Base-by-base conservation (phyloP, 257 asterid species). In the Ballota nigra region DNA sequence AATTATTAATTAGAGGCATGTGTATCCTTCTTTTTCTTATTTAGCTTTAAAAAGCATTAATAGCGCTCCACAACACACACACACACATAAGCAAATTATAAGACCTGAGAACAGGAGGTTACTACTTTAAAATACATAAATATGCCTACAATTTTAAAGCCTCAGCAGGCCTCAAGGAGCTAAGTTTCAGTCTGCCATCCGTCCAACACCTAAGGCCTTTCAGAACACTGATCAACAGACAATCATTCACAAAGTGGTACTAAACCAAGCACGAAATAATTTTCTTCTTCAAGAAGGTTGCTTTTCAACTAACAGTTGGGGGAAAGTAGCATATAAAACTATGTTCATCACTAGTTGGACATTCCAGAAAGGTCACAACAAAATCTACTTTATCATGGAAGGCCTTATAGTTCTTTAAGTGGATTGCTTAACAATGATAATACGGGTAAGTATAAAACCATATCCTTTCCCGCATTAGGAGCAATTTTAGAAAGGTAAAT, bases 201-300 rank as follows among this genome's bases (percentile, higher is more conserved):
- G 56, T 4, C 47, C 11, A 40, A n/a, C 47, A 40, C 56, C 22
- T 15, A 18, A 13, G 59, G 13, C 59, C 26, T 18, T 18, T 18
- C 19, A 52, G 26, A 18, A 16, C 28, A 51, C 58, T 51, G 58
- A 51, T 20, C 20, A 29, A 60, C 63, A 56, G 43, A 22, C 56
- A 56, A 70, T 68, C 55, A n/a, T n/a, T n/a, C n/a, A 66, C 63
- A 19, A 8, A 59, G 22, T 57, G 40, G 11, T 18, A 36, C 23
- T 52, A 22, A 18, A 73, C 18, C 49, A 23, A 15, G 49, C 3
- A 49, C 12, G 36, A 59, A 49, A 58, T 53, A 18, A 8, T 57
- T 33, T 57, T 77, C 23, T 41, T 28, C 47, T 66, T 58, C 36
- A 5, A 65, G 41, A 16, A 47, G 66, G 53, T 51, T 69, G 33